Evolutionary conservation across 164 flowering plant genomes (phyloP), one percentile per base, ranked within the genome.

Genomic region (Stephania yunnanensis): DNA sequence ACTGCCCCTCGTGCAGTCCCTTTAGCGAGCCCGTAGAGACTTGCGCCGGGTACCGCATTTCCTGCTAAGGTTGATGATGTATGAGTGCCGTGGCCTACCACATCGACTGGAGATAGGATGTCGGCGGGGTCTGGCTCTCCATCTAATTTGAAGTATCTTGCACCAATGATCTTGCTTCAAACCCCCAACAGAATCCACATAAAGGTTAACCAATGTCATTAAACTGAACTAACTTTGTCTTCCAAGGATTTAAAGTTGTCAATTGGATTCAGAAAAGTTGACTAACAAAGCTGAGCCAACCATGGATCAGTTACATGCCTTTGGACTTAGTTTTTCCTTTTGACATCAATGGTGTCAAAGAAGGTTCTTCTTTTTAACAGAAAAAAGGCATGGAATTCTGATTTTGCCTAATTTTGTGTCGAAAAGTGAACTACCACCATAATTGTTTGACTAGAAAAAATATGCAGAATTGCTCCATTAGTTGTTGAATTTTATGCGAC

Each of bases 11-110:
- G 81, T 0, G 97, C 91, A 0, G 87, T 84, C 13, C 97, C 98
- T 31, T 76, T 25, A 22, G 89, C 97, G 6, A 91, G 81, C 9
- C 98, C 97, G 45, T 17, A 84, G 30, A 91, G 87, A 80, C 77
- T 87, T 19, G 94, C 94, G 8, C 82, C 74, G 0, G 46, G 64
- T 4, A 91, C 87, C 7, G 46, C 25, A 6, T 69, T 81, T 19
- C 98, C 95, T 7, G 92, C 92, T 71, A 76, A 44, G 2, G 93
- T 94, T 9, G 98, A 94, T 19, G 98, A 75, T 13, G 97, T 92
- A 83, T 94, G 97, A 2, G 92, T 87, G 12, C 98, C 98, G 64
- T 94, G 98, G 11, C 97, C 97, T 4, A 79, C 74, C 7, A 77
- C 78, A 70, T 91, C 94, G 1, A 82, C 61, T 1, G 93, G 95